A percentile compares a stretch with the other conserved stretches of the same genome.
These are phyloP conservation scores for Clavispora vitiphila DNA, from an alignment of 805 yeast genomes.

Conservation along the genomic window DNA sequence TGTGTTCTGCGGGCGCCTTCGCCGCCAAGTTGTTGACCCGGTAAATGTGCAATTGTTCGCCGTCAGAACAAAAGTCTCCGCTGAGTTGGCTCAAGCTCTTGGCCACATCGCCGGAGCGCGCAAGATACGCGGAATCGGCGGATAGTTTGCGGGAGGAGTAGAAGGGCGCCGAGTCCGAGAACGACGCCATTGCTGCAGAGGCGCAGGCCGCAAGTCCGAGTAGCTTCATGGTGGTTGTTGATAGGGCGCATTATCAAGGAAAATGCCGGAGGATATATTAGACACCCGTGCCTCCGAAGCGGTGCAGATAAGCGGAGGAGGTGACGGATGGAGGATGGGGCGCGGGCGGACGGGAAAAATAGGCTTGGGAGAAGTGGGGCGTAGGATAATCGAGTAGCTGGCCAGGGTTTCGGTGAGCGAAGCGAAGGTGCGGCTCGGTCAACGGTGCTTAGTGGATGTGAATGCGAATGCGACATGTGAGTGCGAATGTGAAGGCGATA, in stretches of 20 bases:
- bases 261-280: slow-evolving; percentile 1
- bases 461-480: too few species aligned
- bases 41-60: slow-evolving; percentile 20
- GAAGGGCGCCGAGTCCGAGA: slow-evolving; percentile 16
- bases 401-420: too few species aligned
- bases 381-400: too few species aligned
- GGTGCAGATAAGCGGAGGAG: background rate
- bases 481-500: too few species aligned
- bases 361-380: too few species aligned
- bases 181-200: slow-evolving; percentile 14
- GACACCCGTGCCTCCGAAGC: background rate
- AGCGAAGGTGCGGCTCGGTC: too few species aligned
- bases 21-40: slow-evolving; percentile 20
- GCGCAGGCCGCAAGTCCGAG: slow-evolving; percentile 13
- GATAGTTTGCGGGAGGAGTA: slow-evolving; percentile 7
- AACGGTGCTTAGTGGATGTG: too few species aligned
- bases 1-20: slow-evolving; percentile 1
- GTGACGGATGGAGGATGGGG: background rate
- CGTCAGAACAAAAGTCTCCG: slow-evolving; percentile 16
- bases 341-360: too few species aligned
- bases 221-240: slow-evolving; percentile 4
- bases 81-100: slow-evolving; percentile 14
- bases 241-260: slow-evolving; percentile 1
- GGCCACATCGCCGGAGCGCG: slow-evolving; percentile 18
- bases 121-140: slow-evolving; percentile 16